Evolutionary conservation across 2,329 filamentous ascomycete species (phyloP), one percentile per base, ranked within the genome.

Genomic region (Diaporthe sp.): DNA sequence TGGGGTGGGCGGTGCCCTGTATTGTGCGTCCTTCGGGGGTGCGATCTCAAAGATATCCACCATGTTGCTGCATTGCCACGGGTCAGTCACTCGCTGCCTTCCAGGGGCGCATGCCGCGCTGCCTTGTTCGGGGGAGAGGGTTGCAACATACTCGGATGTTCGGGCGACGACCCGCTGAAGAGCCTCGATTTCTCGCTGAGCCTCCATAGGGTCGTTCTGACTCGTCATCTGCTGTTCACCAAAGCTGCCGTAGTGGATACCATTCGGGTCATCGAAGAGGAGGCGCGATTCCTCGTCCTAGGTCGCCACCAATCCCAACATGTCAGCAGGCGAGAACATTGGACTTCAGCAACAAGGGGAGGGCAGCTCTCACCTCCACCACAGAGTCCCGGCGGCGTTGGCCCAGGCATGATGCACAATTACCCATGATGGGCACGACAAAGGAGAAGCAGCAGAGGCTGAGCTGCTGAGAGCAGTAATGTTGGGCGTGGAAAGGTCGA

Each of bases 41-140:
- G 89, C 88, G 80, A 92, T 91, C 77, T 92, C 91, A 83, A 92
- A 93, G 62, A 93, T 90, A 80, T 93, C 91, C 76, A 93, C 91
- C 84, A 93, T 90, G 79, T 92, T 92, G 80, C 91, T 93, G 80
- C 68, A 77, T 57, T 25, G 60, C 44, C 67, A 53, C 55, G 72
- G 61, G 61, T 76, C 55, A 76, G 75, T 58, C 55, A 15, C 42
- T 72, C 53, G 19, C 42, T 72, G 67, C 58, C 25, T 60, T 42
- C n/a, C 58, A 53, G 67, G 22, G 31, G 31, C 46, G n/a, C 49
- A 55, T 70, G 65, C 34, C n/a, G 19, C 15, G 39, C 37, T 65
- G 60, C 22, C 39, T 51, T 31, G 39, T 39, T 61, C 39, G 70
- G 65, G 73, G 57, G 34, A 51, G 37, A 13, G 37, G 37, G 37